Conservation (phyloP, 192 early-diverging fungal genomes). For the Pilaira anomala region DNA sequence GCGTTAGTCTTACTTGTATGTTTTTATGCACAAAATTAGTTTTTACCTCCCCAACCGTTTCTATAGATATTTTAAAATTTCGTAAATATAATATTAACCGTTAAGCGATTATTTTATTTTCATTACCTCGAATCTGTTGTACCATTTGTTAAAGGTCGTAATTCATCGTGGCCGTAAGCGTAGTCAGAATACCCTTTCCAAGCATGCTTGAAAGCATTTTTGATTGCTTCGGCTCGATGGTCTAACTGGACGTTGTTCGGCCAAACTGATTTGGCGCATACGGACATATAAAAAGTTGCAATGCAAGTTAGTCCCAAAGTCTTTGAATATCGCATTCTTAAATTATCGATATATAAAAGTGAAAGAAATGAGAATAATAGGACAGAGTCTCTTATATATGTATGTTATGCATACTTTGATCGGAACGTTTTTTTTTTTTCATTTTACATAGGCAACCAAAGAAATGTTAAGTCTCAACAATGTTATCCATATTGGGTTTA, state of each 20-base stretch:
- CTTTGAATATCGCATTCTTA: too few relatives aligned
- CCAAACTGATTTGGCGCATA: too few relatives aligned
- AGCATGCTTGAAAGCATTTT: slow-evolving; percentile 60
- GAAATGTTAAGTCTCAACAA: too few relatives aligned
- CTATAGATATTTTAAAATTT: slow-evolving; percentile 1
- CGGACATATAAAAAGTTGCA: too few relatives aligned
- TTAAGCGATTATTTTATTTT: not conserved
- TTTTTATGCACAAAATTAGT: not conserved
- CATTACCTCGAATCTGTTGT: slow-evolving; percentile 33
- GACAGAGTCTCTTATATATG: too few relatives aligned
- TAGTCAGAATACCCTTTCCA: slow-evolving; percentile 73
- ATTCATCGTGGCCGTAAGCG: slow-evolving; percentile 77
- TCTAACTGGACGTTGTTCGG: not conserved
- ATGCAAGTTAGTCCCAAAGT: too few relatives aligned
- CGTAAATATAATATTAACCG: not conserved
- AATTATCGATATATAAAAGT: too few relatives aligned
- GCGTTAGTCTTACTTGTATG: not conserved
- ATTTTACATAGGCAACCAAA: too few relatives aligned
- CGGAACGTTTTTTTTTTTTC: too few relatives aligned
- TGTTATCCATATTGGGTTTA: too few relatives aligned
- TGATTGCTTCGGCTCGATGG: slow-evolving; percentile 40
- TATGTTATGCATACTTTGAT: too few relatives aligned
- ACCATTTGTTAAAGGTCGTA: slow-evolving; percentile 36
- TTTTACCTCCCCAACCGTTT: slow-evolving; percentile 51
- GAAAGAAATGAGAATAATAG: too few relatives aligned